Conservation (phyloP, 2,329 filamentous ascomycete species). For the Nemania sp. region DNA sequence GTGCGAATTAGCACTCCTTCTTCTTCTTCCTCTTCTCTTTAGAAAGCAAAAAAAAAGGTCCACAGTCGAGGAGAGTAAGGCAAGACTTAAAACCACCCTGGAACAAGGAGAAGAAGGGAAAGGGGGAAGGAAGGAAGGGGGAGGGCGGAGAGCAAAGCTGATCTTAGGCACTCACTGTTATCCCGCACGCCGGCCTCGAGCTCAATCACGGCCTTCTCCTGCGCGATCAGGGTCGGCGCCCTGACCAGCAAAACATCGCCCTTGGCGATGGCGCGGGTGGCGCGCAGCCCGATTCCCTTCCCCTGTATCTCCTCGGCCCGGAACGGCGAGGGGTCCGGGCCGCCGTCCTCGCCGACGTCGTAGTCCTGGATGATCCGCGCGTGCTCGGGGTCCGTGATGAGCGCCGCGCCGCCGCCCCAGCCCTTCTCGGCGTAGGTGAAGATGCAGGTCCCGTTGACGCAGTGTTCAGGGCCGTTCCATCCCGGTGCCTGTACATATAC, state of each 20-base stretch:
- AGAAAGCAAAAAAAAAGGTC: neutral
- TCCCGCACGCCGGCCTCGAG: conserved; percentile 28
- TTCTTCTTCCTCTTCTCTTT: too few species aligned
- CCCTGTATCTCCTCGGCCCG: conserved; percentile 38
- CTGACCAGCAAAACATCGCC: conserved; percentile 45
- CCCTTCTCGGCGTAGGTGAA: conserved; percentile 31
- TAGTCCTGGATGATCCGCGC: conserved; percentile 29
- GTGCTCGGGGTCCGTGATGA: conserved; percentile 34
- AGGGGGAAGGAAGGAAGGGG: neutral
- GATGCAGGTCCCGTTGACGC: conserved; percentile 35
- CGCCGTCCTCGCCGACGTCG: conserved; percentile 2
- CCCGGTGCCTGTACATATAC: too few species aligned
- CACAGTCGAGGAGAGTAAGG: too few species aligned
- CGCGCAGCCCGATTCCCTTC: conserved; percentile 45
- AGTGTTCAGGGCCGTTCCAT: conserved; percentile 36
- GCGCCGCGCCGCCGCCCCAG: conserved; percentile 33
- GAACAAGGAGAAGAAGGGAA: neutral
- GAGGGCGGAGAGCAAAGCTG: neutral
- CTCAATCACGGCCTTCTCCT: conserved; percentile 29
- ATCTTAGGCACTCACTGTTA: conserved; percentile 7
- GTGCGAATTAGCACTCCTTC: neutral
- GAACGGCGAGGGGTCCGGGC: conserved; percentile 34
- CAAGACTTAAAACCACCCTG: neutral
- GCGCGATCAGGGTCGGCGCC: conserved; percentile 40
- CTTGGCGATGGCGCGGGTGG: conserved; percentile 41